A percentile compares a stretch with the other conserved stretches of the same genome.
phyloP scores from a whole-genome alignment of 306 rosid species.

The Dalbergia cochinchinensis region DNA sequence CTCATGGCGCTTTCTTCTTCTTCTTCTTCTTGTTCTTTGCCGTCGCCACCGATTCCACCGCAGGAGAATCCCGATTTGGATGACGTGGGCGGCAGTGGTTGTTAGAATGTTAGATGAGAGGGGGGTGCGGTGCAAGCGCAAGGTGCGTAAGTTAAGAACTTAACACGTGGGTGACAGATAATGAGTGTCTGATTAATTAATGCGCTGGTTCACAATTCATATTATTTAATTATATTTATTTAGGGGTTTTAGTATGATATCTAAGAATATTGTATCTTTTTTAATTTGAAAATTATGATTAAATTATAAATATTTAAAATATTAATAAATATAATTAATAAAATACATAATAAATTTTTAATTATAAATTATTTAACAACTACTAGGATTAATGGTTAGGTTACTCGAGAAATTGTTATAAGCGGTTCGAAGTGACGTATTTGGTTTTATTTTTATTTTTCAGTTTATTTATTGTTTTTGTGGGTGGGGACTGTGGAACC shows the following conservation, averaged over 20 bases:
- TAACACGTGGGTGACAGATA: constrained; percentile 47
- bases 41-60: neutral
- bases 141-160: constrained; percentile 41
- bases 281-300: too few relatives aligned
- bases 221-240: neutral
- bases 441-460: too few relatives aligned
- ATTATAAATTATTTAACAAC: too few relatives aligned
- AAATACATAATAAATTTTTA: too few relatives aligned
- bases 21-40: neutral
- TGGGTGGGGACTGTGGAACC: constrained; percentile 19
- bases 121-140: neutral
- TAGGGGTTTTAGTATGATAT: too few relatives aligned
- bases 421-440: too few relatives aligned
- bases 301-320: too few relatives aligned
- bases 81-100: neutral
- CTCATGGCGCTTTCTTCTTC: constrained; percentile 47
- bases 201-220: constrained; percentile 3
- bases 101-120: constrained; percentile 33
- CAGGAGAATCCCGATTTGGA: neutral
- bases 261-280: too few relatives aligned
- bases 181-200: constrained; percentile 33
- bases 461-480: neutral
- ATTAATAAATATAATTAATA: too few relatives aligned
- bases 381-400: too few relatives aligned
- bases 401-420: too few relatives aligned